Percentiles rank a stretch among this genome's conserved stretches.
Evolutionary conservation across 2,329 filamentous ascomycete species (phyloP).

Genomic region (Ophiostoma angusticollis): DNA sequence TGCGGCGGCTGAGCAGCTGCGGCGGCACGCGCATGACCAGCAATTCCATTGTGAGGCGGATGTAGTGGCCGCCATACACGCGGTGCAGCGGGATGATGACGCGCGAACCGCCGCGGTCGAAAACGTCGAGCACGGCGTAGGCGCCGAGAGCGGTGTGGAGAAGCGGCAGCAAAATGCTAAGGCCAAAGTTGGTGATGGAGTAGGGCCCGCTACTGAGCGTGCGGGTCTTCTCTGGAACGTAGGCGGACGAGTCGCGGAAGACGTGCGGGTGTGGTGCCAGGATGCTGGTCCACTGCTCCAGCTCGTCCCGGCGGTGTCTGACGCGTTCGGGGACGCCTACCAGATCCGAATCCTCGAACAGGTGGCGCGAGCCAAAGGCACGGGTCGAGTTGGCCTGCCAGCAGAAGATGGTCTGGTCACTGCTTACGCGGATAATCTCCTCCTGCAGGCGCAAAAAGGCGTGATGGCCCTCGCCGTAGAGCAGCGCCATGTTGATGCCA

Average conservation of each 20-base stretch:
- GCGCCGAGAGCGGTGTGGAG: conserved; percentile 10
- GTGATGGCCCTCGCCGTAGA: conserved; percentile 19
- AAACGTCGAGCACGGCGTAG: conserved; percentile 9
- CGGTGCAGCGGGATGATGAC: conserved; percentile 8
- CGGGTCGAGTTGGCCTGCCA: conserved; percentile 11
- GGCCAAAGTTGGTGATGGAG: conserved; percentile 12
- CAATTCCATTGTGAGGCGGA: conserved; percentile 8
- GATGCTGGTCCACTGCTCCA: conserved; percentile 11
- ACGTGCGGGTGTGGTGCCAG: conserved; percentile 10
- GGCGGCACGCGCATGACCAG: conserved; percentile 5
- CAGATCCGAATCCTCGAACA: conserved; percentile 1
- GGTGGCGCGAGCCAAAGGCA: neutral
- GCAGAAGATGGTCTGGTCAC: conserved; percentile 20
- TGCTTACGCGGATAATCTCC: conserved; percentile 17
- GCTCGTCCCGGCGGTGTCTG: conserved; percentile 1
- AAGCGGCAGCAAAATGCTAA: conserved; percentile 10
- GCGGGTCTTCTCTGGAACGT: neutral
- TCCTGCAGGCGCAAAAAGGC: conserved; percentile 18
- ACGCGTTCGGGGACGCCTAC: neutral
- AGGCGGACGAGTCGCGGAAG: conserved; percentile 7
- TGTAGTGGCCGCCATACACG: conserved; percentile 5
- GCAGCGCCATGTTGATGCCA: conserved; percentile 19
- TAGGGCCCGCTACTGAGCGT: neutral
- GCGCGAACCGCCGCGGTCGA: neutral
- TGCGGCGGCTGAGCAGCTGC: neutral